Base-by-base conservation (phyloP, 805 yeast species). In the Dipodascus geniculatus region DNA sequence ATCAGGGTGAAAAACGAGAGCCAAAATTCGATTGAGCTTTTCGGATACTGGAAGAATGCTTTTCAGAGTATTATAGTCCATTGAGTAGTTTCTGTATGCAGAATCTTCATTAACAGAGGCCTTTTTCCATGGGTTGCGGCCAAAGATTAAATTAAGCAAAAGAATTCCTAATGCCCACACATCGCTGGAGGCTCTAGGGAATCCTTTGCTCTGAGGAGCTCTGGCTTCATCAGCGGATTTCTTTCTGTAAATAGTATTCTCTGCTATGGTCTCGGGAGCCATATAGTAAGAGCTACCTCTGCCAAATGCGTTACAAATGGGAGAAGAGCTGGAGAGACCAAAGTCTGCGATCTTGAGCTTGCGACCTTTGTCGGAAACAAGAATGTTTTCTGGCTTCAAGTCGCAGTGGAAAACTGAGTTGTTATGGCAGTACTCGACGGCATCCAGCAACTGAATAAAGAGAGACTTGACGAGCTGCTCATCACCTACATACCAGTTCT, bases 121-220 rank as follows among this genome's bases (percentile, higher is more conserved):
- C 9, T 95, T 95, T 60, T 83, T 81, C 96, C 96, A 89, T 24
- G 96, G 96, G 62, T 90, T 90, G 66, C 95, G 77, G 48, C 86
- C 82, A 59, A 95, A 86, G 9, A 87, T 77, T 53, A 90, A 72
- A 65, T 89, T 89, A 58, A 89, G 81, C 53, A 89, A 71, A 22
- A 89, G 82, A 33, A 89, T 82, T 1, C 90, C 91, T 51, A 89
- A 69, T 1, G 95, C 84, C 97, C 95, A 89, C 23, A 87, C 77
- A 63, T 88, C 96, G 49, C 44, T 38, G 14, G 44, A 14, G 14
- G 44, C 44, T 38, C 44, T 38, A 4, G 44, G 44, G 20, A n/a
- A 38, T 3, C 44, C 44, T 38, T 38, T 38, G 19, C 44, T 38
- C 14, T 38, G 44, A 11, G 44, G 44, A 38, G 44, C 6, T 38